phyloP scores from a whole-genome alignment of 192 early-diverging fungal species.

The Linnemannia schmuckeri region DNA sequence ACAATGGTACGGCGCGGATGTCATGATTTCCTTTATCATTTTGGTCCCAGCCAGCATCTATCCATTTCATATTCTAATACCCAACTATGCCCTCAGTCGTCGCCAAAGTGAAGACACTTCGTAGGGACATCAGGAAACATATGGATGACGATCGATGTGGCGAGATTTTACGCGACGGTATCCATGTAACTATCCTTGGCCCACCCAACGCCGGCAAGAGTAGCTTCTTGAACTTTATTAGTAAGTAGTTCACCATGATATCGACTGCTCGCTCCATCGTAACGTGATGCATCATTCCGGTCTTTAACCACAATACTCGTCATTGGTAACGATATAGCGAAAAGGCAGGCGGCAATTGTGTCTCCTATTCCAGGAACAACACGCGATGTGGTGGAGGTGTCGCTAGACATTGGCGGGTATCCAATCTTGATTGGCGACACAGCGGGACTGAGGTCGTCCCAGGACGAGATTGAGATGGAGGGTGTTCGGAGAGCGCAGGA shows the following conservation, averaged over 20 bases:
- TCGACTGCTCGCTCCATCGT: background rate
- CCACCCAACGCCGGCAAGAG: slow-evolving; percentile 88
- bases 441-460: slow-evolving; percentile 72
- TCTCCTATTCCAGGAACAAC: slow-evolving; percentile 83
- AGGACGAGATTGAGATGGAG: slow-evolving; percentile 76
- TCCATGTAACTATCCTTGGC: slow-evolving; percentile 77
- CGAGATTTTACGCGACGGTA: slow-evolving; percentile 80
- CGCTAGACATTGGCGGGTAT: slow-evolving; percentile 80
- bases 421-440: slow-evolving; percentile 83
- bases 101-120: slow-evolving; percentile 10
- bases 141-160: slow-evolving; percentile 74
- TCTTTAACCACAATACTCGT: background rate
- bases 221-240: slow-evolving; percentile 75
- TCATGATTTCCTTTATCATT: background rate
- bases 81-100: slow-evolving; percentile 8
- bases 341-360: slow-evolving; percentile 81
- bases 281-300: background rate
- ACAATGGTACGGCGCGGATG: slow-evolving; percentile 51
- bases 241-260: slow-evolving; percentile 42
- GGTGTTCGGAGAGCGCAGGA: slow-evolving; percentile 74
- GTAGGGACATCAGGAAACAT: slow-evolving; percentile 60
- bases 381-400: slow-evolving; percentile 80
- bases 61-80: background rate
- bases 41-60: too few species aligned
- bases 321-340: slow-evolving; percentile 57